Evolutionary conservation across 306 rosid genomes (phyloP).

Genomic region (Ochetophila trinervis): DNA sequence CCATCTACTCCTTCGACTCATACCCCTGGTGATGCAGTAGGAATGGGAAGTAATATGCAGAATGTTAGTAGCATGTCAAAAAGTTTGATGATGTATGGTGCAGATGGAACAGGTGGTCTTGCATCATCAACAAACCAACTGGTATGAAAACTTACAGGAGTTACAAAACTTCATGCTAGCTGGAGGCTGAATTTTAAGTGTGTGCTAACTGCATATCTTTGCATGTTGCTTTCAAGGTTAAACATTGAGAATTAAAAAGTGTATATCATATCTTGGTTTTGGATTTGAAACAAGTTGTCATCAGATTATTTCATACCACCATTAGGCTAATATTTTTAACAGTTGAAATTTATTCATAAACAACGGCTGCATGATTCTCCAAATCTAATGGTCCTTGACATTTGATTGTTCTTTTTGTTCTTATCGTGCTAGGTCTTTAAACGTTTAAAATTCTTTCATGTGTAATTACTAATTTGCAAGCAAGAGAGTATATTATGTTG

Average conservation of each 20-base stretch:
- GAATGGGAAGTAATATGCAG: constrained; percentile 67
- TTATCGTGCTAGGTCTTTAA: constrained; percentile 17
- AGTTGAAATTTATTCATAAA: constrained; percentile 2
- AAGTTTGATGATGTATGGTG: constrained; percentile 60
- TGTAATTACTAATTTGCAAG: not conserved
- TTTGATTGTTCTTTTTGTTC: constrained; percentile 7
- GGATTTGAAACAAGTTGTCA: constrained; percentile 1
- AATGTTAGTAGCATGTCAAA: constrained; percentile 64
- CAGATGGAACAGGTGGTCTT: constrained; percentile 84
- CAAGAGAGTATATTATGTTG: not conserved
- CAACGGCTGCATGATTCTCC: constrained; percentile 4
- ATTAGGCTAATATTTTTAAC: not conserved
- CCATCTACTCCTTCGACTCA: constrained; percentile 96
- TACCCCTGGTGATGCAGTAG: constrained; percentile 81
- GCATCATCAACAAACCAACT: constrained; percentile 90
- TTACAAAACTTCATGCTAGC: constrained; percentile 19
- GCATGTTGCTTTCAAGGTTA: constrained; percentile 18
- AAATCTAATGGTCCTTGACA: constrained; percentile 15
- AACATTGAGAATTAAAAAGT: not conserved
- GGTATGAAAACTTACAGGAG: constrained; percentile 42
- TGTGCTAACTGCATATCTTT: not conserved
- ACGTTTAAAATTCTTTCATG: not conserved
- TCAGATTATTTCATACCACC: not conserved
- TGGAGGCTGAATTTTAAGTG: constrained; percentile 13
- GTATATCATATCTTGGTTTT: not conserved